Base-by-base conservation (phyloP, 495 filamentous ascomycete species). In the Amniculicola lignicola region DNA sequence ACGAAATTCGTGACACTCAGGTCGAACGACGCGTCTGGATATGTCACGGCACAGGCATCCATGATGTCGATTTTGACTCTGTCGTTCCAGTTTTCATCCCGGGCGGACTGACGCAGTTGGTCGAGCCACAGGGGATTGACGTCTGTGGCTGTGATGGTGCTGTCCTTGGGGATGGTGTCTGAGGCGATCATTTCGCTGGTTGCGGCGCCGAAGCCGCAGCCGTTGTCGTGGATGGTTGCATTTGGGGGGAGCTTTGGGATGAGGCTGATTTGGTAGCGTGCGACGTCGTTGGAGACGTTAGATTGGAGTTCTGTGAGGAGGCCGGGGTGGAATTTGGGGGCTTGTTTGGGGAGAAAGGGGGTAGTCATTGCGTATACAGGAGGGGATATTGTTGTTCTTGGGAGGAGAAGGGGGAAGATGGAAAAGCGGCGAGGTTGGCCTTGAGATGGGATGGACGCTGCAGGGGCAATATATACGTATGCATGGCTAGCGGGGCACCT, bases 141-240 rank as follows among this genome's bases (percentile, higher is more conserved):
- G n/a, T n/a, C n/a, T n/a, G n/a, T n/a, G n/a, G n/a, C n/a, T n/a
- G n/a, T n/a, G n/a, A n/a, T n/a, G n/a, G n/a, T n/a, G n/a, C n/a
- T n/a, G n/a, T n/a, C n/a, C n/a, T n/a, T n/a, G n/a, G n/a, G n/a
- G 3, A 28, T 5, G 1, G 65, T 55, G 23, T 38, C 21, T 4
- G 50, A 27, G 12, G 24, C 51, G 51, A 66, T 59, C 43, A 66
- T 65, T 10, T 40, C 11, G 3, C 36, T 21, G 3, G 60, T 66
- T 7, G 66, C 61, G 18, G 51, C 44, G 2, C 67, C 67, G 25
- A 28, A 58, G n/a, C 67, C 67, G 45, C 65, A 66, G 21, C 38
- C 67, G 42, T 67, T 70, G 49, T 70, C 65, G 45, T 68, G 67
- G 44, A 68, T 59, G 19, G 59, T 40, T 2, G 46, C 7, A 18